Evolutionary conservation across 2,329 filamentous ascomycete species (phyloP), one percentile per base, ranked within the genome.

Genomic region (Nemania diffusa): DNA sequence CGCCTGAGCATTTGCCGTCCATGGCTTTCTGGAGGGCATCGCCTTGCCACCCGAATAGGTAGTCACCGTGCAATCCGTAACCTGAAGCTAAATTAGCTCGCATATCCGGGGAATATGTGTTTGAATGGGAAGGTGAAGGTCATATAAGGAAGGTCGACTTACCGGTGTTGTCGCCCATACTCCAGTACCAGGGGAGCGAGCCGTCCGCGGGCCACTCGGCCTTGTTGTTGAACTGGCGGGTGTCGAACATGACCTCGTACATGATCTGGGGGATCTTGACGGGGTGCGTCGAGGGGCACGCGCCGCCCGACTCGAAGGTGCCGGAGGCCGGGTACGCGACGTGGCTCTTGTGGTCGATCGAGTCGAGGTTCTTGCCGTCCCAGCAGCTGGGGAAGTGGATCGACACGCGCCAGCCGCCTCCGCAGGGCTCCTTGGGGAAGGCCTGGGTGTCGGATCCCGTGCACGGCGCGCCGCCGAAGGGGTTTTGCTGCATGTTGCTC

Each of bases 201-300:
- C 77, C 76, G 71, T 79, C 75, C 61, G 74, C 76, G 64, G 73
- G 74, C 79, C 79, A 73, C 70, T 73, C 78, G 55, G 72, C 72
- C 76, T 77, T 65, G 71, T 76, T 73, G 73, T 78, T 78, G 68
- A 76, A 78, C 55, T 69, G 68, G 57, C 72, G 72, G 1, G 76
- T 81, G 69, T 82, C 79, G 68, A 79, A 81, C 73, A 82, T 81
- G 53, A 80, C 75, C 71, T 82, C 80, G 67, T 80, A 81, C 79
- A 81, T 81, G 62, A 81, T 66, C 72, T 81, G 80, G 37, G 80
- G 79, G 44, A 80, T 69, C 65, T 71, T 71, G 59, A 77, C 74
- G 0, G 76, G 76, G 72, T 78, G 76, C 1, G 75, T 73, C 22
- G 73, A 62, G 3, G 76, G 76, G 65, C 76, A 78, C 1, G 74